A percentile compares a stretch with the other conserved stretches of the same genome.
Conservation (phyloP, 2,329 filamentous ascomycete genomes). For the Cordyceps cateniannulata region DNA sequence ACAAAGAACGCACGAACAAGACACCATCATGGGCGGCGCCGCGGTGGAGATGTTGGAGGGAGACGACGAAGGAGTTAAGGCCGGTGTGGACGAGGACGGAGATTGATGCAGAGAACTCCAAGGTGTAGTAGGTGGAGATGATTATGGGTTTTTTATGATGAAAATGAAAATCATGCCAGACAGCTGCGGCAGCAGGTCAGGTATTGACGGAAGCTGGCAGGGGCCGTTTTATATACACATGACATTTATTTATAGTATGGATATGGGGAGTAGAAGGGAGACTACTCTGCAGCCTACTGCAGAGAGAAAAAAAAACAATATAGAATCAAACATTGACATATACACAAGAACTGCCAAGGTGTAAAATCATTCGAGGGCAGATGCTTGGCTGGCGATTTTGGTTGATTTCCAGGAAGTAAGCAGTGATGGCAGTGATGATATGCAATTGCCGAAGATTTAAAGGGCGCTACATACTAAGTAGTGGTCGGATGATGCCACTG, state of each 20-base stretch:
- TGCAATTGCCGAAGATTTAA: background rate
- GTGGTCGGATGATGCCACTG: background rate
- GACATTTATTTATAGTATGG: slow-evolving; percentile 9
- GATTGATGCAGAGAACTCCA: slow-evolving; percentile 41
- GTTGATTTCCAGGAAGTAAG: too few species aligned
- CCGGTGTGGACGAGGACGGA: slow-evolving; percentile 38
- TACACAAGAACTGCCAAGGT: background rate
- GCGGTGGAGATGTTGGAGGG: slow-evolving; percentile 32
- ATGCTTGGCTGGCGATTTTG: too few species aligned
- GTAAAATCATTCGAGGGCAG: background rate
- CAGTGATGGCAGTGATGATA: background rate
- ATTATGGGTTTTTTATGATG: background rate
- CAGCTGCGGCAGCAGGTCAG: background rate
- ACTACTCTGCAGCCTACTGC: background rate
- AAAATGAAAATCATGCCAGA: background rate
- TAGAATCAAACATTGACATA: background rate
- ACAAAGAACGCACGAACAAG: slow-evolving; percentile 19
- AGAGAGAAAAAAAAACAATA: background rate
- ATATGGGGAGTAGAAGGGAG: background rate
- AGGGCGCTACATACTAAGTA: too few species aligned
- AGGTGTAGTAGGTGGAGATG: slow-evolving; percentile 9
- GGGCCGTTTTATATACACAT: background rate
- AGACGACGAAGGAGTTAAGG: background rate
- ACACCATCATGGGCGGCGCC: slow-evolving; percentile 14
- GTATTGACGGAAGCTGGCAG: background rate